Evolutionary conservation across 2,329 filamentous ascomycete species (phyloP).

Genomic region (Fusarium chlamydosporum): DNA sequence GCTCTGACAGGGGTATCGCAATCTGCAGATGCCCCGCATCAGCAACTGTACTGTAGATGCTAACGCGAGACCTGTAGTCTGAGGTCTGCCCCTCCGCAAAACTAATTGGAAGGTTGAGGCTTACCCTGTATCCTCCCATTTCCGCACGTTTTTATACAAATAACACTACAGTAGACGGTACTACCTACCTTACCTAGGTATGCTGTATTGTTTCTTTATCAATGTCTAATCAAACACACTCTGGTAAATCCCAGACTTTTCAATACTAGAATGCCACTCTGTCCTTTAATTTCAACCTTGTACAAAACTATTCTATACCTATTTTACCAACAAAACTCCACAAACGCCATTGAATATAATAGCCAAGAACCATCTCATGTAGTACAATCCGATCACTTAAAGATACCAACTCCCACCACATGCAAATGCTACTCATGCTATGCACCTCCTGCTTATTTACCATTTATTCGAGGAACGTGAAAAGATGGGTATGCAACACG

Average conservation of each 20-base stretch:
- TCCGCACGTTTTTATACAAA: not conserved
- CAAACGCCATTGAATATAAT: conserved; percentile 31
- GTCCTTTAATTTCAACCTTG: not conserved
- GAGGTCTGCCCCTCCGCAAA: not conserved
- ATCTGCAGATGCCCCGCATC: conserved; percentile 36
- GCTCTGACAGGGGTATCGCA: conserved; percentile 30
- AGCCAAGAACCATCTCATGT: not conserved
- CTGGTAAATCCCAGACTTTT: not conserved
- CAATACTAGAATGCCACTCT: conserved; percentile 3
- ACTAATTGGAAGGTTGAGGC: not conserved
- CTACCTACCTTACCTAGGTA: no score
- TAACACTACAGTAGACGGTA: not conserved
- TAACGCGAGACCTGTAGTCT: not conserved
- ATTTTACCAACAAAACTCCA: conserved; percentile 39
- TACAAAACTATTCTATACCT: conserved; percentile 26
- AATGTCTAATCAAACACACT: not conserved
- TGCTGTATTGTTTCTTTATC: not conserved
- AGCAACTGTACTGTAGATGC: conserved; percentile 1
- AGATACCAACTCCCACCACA: conserved; percentile 24
- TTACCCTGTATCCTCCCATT: conserved; percentile 41
- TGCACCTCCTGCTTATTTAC: not conserved
- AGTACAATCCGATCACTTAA: not conserved
- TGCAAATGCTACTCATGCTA: conserved; percentile 22
- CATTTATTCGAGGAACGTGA: conserved; percentile 87
- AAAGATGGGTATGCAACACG: conserved; percentile 95